Conservation (phyloP, 2,329 filamentous ascomycete species). For the Fusarium metavorans region DNA sequence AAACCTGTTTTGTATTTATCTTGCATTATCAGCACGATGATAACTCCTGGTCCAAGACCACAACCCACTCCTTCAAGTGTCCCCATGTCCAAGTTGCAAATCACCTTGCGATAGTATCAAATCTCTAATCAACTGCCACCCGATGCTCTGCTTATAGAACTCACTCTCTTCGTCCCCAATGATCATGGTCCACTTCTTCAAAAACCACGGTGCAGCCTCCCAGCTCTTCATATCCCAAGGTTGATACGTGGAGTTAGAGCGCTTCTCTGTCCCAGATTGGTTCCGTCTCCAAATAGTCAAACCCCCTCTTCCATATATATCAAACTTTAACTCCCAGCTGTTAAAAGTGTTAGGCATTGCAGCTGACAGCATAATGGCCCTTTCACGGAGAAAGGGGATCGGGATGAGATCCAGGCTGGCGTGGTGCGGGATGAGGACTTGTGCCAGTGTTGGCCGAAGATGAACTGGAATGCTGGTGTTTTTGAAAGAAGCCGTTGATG, state of each 20-base stretch:
- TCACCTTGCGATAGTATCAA: constrained; percentile 7
- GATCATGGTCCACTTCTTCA: constrained; percentile 42
- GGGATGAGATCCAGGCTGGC: constrained; percentile 43
- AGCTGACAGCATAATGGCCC: constrained; percentile 42
- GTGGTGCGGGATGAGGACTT: constrained; percentile 45
- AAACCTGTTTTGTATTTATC: not conserved
- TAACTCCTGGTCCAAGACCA: not conserved
- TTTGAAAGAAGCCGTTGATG: not conserved
- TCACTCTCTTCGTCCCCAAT: constrained; percentile 33
- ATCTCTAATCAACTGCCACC: constrained; percentile 36
- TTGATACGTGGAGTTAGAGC: constrained; percentile 10
- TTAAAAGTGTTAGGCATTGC: constrained; percentile 38
- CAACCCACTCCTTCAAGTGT: not conserved
- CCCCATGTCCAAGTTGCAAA: not conserved
- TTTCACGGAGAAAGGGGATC: constrained; percentile 40
- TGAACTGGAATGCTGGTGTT: constrained; percentile 27
- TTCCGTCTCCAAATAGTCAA: constrained; percentile 32
- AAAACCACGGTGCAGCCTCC: constrained; percentile 46
- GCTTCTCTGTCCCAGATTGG: not conserved
- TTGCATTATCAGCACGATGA: not conserved
- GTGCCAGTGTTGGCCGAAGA: constrained; percentile 41
- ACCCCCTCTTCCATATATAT: constrained; percentile 40
- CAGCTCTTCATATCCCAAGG: constrained; percentile 46
- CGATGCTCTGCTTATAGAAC: constrained; percentile 37
- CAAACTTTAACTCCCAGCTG: constrained; percentile 42